A percentile compares a stretch with the other conserved stretches of the same genome.
phyloP scores from a whole-genome alignment of 73 alveolate genomes.

The Blepharisma japonicum region DNA sequence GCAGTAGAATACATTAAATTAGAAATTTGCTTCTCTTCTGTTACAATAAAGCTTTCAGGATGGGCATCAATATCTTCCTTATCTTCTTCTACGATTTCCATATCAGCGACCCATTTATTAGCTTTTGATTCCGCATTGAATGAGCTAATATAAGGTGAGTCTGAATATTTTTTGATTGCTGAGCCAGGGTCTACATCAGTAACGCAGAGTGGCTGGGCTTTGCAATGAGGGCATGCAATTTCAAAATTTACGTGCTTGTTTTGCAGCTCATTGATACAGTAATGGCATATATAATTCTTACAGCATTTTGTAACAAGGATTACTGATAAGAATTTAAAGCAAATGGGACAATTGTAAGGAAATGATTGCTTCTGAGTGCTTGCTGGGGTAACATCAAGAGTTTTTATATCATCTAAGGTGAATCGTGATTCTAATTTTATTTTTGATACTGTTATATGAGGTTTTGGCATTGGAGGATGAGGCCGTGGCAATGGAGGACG shows the following conservation, averaged over 20 bases:
- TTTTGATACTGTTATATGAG: neutral
- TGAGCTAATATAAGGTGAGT: neutral
- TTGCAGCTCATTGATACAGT: conserved; percentile 43
- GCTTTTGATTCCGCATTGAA: too few species aligned
- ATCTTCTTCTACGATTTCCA: too few species aligned
- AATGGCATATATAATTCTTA: conserved; percentile 50
- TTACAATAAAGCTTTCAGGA: too few species aligned
- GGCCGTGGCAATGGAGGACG: too few species aligned
- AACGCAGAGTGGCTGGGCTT: neutral
- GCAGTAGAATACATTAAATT: too few species aligned
- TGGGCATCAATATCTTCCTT: too few species aligned
- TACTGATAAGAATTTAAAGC: conserved; percentile 41
- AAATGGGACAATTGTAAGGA: conserved; percentile 56
- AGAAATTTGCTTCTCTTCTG: too few species aligned
- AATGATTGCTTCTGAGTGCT: conserved; percentile 36
- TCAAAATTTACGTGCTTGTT: neutral
- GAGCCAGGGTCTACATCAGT: conserved; percentile 21
- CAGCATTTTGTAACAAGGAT: conserved; percentile 44
- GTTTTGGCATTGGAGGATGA: too few species aligned
- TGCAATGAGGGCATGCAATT: neutral
- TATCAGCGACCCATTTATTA: too few species aligned
- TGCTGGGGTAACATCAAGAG: conserved; percentile 46
- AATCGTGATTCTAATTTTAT: conserved; percentile 22
- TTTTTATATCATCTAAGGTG: conserved; percentile 32
- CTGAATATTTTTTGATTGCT: conserved; percentile 30